Base-by-base conservation (phyloP, 1,284 basidiomycete species). In the Melampsora americana region DNA sequence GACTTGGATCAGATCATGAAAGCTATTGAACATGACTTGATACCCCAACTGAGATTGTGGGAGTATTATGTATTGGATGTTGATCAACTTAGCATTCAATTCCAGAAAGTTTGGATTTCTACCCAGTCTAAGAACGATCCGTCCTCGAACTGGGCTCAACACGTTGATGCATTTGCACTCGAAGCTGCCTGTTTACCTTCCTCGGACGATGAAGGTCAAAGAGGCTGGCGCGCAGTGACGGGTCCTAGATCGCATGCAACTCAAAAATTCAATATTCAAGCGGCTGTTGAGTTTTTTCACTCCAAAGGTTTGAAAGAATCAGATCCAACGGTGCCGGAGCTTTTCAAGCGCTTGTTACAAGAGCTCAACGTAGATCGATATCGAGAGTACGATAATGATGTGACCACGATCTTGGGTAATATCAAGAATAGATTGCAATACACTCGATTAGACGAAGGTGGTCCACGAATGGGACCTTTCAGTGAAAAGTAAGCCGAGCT, bases 61-160 rank as follows among this genome's bases (percentile, higher is more conserved):
- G 90, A 96, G 80, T 97, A 90, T 84, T 97, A 97, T 81, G 90
- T 93, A 28, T 85, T 97, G 64, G 89, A 96, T 80, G 86, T 88
- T 6, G 84, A 85, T 59, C 83, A 80, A 0, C 81, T 83, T 12
- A 83, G 82, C 66, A 79, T 79, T 16, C 79, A 78, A 12, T 84
- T 85, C 65, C 79, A 79, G 9, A 77, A 78, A 0, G 81, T 80
- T 42, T 85, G 78, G 85, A 76, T 48, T 35, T 28, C 35, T n/a
- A 28, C 32, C 39, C 5, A 18, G 18, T 23, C 12, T 48, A 48
- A 28, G 11, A 35, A 28, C 35, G 39, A 75, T 48, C 12, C 44
- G 30, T 44, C 53, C 30, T 9, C 48, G 2, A 30, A 59, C 7
- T 26, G 18, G 26, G 14, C 16, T 26, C 50, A 62, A 67, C 65